Evolutionary conservation across 2,329 filamentous ascomycete genomes (phyloP), one percentile per base, ranked within the genome.

Genomic region (Plectosphaerella cucumerina): DNA sequence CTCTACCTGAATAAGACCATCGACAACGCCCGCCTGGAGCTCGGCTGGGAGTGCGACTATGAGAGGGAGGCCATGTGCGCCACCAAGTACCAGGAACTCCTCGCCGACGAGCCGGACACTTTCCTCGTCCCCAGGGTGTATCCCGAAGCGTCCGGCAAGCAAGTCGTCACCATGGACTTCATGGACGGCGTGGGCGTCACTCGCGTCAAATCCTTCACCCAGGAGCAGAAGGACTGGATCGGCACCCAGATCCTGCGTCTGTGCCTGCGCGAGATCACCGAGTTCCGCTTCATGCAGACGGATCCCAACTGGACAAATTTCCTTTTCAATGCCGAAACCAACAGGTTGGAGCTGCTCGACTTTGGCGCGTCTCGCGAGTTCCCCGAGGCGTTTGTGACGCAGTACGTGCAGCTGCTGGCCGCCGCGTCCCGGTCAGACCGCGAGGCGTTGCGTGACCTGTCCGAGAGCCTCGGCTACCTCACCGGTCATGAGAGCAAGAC

Each of bases 261-360:
- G 11, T 97, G 91, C 65, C 80, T 97, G 37, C 86, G 92, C 52
- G 94, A 97, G 71, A 93, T 97, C 60, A 86, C 86, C 57, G 90
- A 96, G 69, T 97, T 97, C 81, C 85, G 80, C 54, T 97, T 96
- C 74, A 99, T 99, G 94, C 94, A 99, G 72, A 99, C 94, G 5
- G 94, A 99, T 65, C 94, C 94, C 39, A 99, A 99, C 75, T 99
- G 94, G 94, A 97, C 93, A 33, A 99, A 99, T 70, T 99, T 99
- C 69, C 78, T 97, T 18, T 99, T 90, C 76, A 94, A 97, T 61
- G 74, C 84, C 1, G 60, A 74, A 18, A 83, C 78, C 4, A 74
- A 84, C 60, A 87, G 84, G 63, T 85, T 99, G 14, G 92, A 96
- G 68, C 81, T 99, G 1, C 84, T 99, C 48, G 95, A 99, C 70